These are phyloP conservation scores for Retiboletus flavoniger DNA, from an alignment of 1,284 basidiomycete species.

Conservation along the genomic window DNA sequence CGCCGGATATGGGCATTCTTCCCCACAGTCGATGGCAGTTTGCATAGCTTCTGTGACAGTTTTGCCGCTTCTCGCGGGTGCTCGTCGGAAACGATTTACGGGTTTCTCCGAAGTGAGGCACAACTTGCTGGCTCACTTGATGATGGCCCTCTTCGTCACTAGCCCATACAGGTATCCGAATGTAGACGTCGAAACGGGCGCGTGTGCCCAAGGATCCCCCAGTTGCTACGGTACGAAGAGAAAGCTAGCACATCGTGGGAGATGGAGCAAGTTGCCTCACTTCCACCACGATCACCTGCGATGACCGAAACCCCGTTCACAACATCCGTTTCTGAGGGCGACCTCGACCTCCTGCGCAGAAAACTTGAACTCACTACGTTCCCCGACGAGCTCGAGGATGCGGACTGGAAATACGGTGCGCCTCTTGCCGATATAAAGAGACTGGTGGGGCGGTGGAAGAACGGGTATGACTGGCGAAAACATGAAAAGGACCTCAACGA, in stretches of 20 bases:
- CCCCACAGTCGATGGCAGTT: constrained; percentile 1
- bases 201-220: neutral
- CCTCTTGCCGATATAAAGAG: constrained; percentile 42
- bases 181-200: neutral
- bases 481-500: constrained; percentile 42
- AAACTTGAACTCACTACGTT: constrained; percentile 39
- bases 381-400: constrained; percentile 44
- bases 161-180: neutral
- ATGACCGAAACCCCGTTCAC: constrained; percentile 28
- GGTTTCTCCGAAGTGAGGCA: neutral
- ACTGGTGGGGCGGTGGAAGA: constrained; percentile 40
- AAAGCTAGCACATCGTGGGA: neutral
- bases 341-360: constrained; percentile 30
- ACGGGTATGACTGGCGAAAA: constrained; percentile 44
- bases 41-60: neutral
- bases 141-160: neutral
- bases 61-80: constrained; percentile 1
- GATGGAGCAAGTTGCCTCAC: neutral
- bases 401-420: constrained; percentile 39
- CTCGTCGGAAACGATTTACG: neutral
- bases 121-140: neutral
- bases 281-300: neutral
- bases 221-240: neutral
- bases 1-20: constrained; percentile 5
- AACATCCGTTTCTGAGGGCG: constrained; percentile 34